Evolutionary conservation across 2,329 filamentous ascomycete genomes (phyloP).

Genomic region (Aspergillus ochraceus): DNA sequence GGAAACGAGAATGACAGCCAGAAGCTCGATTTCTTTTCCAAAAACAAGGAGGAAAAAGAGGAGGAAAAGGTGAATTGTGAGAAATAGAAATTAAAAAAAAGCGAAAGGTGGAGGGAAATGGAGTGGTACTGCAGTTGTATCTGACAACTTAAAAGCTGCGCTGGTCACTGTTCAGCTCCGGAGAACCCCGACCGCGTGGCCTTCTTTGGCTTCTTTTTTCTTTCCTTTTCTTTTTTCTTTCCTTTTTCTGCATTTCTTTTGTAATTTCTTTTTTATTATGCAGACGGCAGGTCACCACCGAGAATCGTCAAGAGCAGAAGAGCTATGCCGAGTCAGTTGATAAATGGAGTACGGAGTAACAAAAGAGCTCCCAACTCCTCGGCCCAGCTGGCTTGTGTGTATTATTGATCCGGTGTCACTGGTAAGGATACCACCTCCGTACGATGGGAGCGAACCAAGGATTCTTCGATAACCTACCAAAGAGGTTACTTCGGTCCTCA

Average conservation of each 20-base stretch:
- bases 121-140: conserved; percentile 4
- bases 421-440: not conserved
- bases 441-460: not conserved
- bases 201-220: not conserved
- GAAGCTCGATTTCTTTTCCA: not conserved
- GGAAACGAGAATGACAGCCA: conserved; percentile 4
- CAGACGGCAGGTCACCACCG: not conserved
- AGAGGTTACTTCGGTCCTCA: not conserved
- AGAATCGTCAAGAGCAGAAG: too few relatives aligned
- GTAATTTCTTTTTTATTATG: not conserved
- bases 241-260: not conserved
- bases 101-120: not conserved
- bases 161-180: conserved; percentile 4
- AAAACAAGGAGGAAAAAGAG: conserved; percentile 1
- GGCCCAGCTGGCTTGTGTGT: too few relatives aligned
- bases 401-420: too few relatives aligned
- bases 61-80: not conserved
- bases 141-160: not conserved
- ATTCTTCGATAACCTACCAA: not conserved
- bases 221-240: not conserved
- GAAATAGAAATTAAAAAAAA: not conserved
- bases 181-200: conserved; percentile 9
- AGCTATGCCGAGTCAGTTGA: too few relatives aligned
- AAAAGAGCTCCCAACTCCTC: too few relatives aligned
- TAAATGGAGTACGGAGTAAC: too few relatives aligned